Evolutionary conservation across 208 protist species (phyloP), one percentile per base, ranked within the genome.

Genomic region (Angomonas deanei): DNA sequence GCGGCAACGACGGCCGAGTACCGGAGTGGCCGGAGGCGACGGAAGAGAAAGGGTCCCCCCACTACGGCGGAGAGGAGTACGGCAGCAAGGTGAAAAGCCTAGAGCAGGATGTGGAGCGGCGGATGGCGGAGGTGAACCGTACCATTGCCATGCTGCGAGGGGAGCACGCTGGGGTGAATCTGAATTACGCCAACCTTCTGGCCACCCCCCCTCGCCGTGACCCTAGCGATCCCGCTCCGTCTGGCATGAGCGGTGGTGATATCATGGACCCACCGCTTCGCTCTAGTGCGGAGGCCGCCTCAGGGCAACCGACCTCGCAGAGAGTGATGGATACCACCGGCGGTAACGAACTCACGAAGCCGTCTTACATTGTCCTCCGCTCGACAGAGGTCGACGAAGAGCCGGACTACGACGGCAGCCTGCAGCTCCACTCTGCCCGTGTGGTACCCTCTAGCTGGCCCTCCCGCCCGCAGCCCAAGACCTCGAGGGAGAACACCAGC

Each of bases 101-200:
- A 0, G 84, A 94, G 67, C 70, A 81, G 64, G 82, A 94, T 64
- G 88, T 94, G 46, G 78, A 86, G 61, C 73, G 80, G 64, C 84
- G 88, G n/a, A 94, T 94, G 85, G 71, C 74, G 38, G 83, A 92
- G 54, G 88, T 94, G 0, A 92, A 92, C 49, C 73, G 82, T 31
- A 85, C 85, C 23, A 85, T 94, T 26, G 75, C 80, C 15, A 66
- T 88, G 54, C 78, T 89, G 27, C 68, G 74, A 4, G 64, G 52
- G n/a, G 24, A 21, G 23, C 39, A 60, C 53, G 67, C n/a, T 34
- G 46, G 30, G 23, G 33, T 26, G 3, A 34, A 49, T 8, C 3
- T 42, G 1, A 33, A 24, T 26, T 17, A 30, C 32, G 17, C 59
- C 3, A 33, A 17, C 24, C 19, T 54, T 24, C 15, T 39, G 28